Evolutionary conservation across 1,284 basidiomycete species (phyloP), one percentile per base, ranked within the genome.

Genomic region (Naganishia sp.): DNA sequence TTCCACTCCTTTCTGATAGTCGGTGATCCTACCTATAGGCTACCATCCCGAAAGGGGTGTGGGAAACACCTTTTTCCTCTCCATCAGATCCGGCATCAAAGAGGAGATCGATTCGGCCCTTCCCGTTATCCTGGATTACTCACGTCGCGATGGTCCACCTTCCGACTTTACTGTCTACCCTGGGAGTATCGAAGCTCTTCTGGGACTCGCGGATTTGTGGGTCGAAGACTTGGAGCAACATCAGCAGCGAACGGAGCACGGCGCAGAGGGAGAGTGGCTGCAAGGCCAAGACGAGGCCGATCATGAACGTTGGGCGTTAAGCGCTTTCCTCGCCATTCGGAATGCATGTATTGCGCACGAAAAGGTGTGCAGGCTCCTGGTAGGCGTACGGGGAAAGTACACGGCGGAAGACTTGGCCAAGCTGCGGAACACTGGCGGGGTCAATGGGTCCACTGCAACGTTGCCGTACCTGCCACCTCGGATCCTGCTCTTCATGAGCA

Each of bases 61-160:
- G 0, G 87, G 81, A 73, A 93, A 93, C 74, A 84, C 92, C 54
- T 91, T 93, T 86, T 81, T 89, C 5, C 84, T 94, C 13, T 86
- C 90, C 2, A 79, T 94, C 52, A 85, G 86, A 35, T 92, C 88
- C 28, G 88, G 86, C 1, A 87, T 93, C 56, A 82, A 86, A 66
- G 78, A 83, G 4, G 91, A 94, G 72, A 83, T 91, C 61, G 84
- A 85, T 65, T 93, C 90, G 88, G 88, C 90, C 15, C 83, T 94
- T 55, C 87, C 90, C 72, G 86, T 89, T 60, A 83, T 93, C 13
- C 86, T 87, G 71, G 84, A 88, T 28, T 81, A 90, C n/a, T 88
- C 86, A 70, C 67, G 71, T 25, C 65, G 83, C 83, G 73, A 90
- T 87, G 77, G 89, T 10, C 71, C 91, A 63, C 82, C 86, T 62